These are phyloP conservation scores for Pythium utonaiense DNA, from an alignment of 352 stramenopile genomes.

Conservation along the genomic window DNA sequence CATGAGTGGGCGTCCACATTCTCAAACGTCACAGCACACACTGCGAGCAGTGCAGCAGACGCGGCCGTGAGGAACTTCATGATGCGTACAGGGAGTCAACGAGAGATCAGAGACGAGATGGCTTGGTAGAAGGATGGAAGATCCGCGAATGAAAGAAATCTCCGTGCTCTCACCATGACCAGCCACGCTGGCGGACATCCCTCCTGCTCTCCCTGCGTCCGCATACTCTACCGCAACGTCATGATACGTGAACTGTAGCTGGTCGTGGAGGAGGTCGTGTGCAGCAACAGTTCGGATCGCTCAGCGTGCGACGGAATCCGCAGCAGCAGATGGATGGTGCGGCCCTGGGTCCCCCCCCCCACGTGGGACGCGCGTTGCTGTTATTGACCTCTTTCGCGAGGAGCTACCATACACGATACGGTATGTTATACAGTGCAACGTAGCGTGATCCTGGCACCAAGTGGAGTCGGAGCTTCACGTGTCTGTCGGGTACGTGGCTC, in stretches of 20 bases:
- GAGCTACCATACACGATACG: neutral
- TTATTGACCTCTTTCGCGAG: neutral
- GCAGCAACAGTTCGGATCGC: neutral
- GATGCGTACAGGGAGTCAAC: too few species aligned
- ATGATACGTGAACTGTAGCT: neutral
- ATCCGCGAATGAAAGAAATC: neutral
- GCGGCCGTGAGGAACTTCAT: slow-evolving; percentile 4
- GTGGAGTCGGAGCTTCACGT: neutral
- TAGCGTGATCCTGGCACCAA: neutral
- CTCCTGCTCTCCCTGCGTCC: too few species aligned
- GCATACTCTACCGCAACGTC: too few species aligned
- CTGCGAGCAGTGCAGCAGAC: neutral
- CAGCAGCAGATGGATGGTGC: neutral
- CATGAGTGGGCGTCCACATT: slow-evolving; percentile 35
- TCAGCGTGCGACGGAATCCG: neutral
- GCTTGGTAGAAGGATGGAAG: neutral
- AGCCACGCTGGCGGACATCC: too few species aligned
- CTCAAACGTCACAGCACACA: neutral
- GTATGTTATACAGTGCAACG: neutral
- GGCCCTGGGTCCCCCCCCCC: neutral
- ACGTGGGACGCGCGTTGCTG: neutral
- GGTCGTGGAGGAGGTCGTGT: neutral
- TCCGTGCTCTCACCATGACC: too few species aligned
- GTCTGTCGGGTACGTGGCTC: neutral
- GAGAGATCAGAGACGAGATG: neutral